phyloP scores from a whole-genome alignment of 2,329 filamentous ascomycete genomes.

The Cladosporium oxysporum region DNA sequence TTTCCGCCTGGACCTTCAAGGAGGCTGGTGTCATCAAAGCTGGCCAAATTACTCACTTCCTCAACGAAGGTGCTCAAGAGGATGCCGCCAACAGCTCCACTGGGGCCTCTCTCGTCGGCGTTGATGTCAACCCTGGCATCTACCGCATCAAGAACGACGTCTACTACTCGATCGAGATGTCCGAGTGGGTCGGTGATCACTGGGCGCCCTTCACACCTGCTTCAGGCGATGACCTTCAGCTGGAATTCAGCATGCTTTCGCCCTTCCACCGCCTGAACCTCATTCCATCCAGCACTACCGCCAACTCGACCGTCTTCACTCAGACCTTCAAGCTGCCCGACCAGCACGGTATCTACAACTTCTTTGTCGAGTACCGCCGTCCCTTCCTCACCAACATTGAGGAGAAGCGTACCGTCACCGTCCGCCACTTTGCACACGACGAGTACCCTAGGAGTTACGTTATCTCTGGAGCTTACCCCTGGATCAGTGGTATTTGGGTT shows the following conservation, averaged over 20 bases:
- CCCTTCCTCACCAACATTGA: constrained; percentile 87
- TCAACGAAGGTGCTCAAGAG: constrained; percentile 55
- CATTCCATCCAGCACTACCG: constrained; percentile 53
- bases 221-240: constrained; percentile 73
- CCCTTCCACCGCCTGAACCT: constrained; percentile 91
- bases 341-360: constrained; percentile 99
- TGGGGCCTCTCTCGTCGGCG: constrained; percentile 39
- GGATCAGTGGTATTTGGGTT: constrained; percentile 83
- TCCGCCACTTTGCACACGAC: constrained; percentile 95
- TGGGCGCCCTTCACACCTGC: constrained; percentile 74
- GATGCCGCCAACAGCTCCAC: constrained; percentile 30
- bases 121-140: constrained; percentile 73
- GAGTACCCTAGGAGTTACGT: constrained; percentile 90
- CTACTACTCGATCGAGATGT: constrained; percentile 82
- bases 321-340: constrained; percentile 82
- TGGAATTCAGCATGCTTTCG: constrained; percentile 98
- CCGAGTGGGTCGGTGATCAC: constrained; percentile 75
- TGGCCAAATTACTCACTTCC: constrained; percentile 77
- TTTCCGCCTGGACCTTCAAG: constrained; percentile 96
- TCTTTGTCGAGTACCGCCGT: constrained; percentile 94
- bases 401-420: constrained; percentile 92
- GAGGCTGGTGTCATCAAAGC: constrained; percentile 88
- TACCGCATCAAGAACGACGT: constrained; percentile 97
- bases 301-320: constrained; percentile 71
- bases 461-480: constrained; percentile 91